Base-by-base conservation (phyloP, 345 rosid genomes). In the Pseudoturritis turrita region DNA sequence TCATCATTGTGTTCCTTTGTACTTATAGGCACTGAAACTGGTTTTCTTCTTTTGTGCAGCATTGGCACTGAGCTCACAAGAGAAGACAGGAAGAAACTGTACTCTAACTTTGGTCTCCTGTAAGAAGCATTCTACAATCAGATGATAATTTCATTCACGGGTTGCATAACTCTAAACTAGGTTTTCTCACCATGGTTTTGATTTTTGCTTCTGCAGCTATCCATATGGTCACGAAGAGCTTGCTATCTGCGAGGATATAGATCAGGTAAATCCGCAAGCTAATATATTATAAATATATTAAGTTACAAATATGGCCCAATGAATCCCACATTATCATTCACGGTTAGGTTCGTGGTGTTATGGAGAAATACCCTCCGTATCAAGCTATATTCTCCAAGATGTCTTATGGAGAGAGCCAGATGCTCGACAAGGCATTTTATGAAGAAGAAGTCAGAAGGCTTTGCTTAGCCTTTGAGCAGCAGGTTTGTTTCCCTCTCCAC, bases 381-480 rank as follows among this genome's bases (percentile, higher is more conserved):
- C 98, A 95, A 73, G 82, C 96, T 0, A 88, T 91, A 37, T 95
- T 95, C 74, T 82, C 96, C 4, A 95, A 83, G 79, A 65, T 95
- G 72, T 87, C 98, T 0, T 95, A 91, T 54, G 98, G 99, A 53
- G 99, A 89, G 84, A 95, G 98, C 70, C 99, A 92, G 83, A 82
- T 91, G 86, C 99, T 95, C 2, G 98, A 95, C 81, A 91, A 92
- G 72, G 99, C 98, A 73, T 95, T 95, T 71, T 95, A 91, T 18
- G 99, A 91, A 77, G 99, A 95, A 82, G 98, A 95, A 82, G 98
- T 95, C 61, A 88, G 91, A 83, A 89, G 99, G 87, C 97, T 91
- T 45, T 95, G 98, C 88, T 81, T 92, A 74, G 84, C 98, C 64
- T 95, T 91, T 39, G 97, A 95, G 84, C 99, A 91, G 52, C 98